Evolutionary conservation across 805 yeast species (phyloP).

Genomic region (Starmerella asiatica): DNA sequence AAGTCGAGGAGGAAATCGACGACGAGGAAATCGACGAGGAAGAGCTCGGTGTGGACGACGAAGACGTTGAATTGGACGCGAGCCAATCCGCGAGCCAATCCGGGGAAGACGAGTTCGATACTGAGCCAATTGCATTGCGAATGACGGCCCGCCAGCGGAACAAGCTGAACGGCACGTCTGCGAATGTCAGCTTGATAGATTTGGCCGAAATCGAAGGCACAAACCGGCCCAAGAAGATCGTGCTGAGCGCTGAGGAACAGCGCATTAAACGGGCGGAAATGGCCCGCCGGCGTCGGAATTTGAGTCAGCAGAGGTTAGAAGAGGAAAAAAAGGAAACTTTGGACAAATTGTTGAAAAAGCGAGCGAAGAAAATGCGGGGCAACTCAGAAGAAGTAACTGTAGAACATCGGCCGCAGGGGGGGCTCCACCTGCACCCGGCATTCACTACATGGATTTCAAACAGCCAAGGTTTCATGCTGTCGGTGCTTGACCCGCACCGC

Average conservation of each 20-base stretch:
- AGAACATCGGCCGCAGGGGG: conserved; percentile 7
- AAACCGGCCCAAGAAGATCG: conserved; percentile 34
- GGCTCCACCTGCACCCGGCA: conserved; percentile 23
- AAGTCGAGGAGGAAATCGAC: conserved; percentile 18
- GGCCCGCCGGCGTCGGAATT: conserved; percentile 76
- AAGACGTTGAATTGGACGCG: conserved; percentile 18
- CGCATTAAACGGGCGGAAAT: conserved; percentile 72
- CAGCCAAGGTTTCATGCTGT: conserved; percentile 14
- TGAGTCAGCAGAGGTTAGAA: conserved; percentile 67
- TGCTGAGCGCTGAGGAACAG: conserved; percentile 70
- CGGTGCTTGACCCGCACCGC: conserved; percentile 13
- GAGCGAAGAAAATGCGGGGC: conserved; percentile 38
- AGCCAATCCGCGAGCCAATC: conserved; percentile 19
- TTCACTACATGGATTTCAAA: conserved; percentile 22
- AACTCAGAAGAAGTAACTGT: conserved; percentile 12
- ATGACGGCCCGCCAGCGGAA: conserved; percentile 33
- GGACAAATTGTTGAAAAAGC: conserved; percentile 67
- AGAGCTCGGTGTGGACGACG: conserved; percentile 18
- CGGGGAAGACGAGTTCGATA: conserved; percentile 17
- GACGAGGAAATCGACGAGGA: conserved; percentile 17
- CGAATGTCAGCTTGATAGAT: conserved; percentile 16
- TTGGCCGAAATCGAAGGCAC: conserved; percentile 26
- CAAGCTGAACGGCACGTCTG: conserved; percentile 18
- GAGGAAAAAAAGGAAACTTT: conserved; percentile 89
- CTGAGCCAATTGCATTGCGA: conserved; percentile 17